Evolutionary conservation across 768 basidiomycete species (phyloP).

Genomic region (Sarcodon sp.): DNA sequence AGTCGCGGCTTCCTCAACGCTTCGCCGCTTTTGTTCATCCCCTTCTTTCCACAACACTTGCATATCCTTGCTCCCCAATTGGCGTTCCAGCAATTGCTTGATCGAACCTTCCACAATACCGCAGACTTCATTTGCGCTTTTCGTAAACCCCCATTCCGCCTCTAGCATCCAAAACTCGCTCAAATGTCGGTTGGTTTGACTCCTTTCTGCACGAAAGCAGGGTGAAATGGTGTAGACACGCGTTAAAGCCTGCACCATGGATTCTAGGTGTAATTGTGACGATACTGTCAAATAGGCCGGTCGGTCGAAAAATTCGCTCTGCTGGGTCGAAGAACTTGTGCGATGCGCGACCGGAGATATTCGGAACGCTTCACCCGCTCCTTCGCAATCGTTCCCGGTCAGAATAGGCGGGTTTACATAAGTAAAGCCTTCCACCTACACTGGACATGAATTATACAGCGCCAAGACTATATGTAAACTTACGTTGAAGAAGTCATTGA

Average conservation of each 20-base stretch:
- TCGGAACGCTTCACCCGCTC: constrained; percentile 86
- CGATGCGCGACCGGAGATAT: constrained; percentile 28
- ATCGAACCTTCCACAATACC: constrained; percentile 41
- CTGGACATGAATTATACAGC: neutral
- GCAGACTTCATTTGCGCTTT: constrained; percentile 35
- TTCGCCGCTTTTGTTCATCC: constrained; percentile 19
- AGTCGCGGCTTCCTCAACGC: constrained; percentile 20
- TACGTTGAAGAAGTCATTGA: constrained; percentile 67
- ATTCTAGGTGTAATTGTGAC: constrained; percentile 91
- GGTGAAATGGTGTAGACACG: constrained; percentile 90
- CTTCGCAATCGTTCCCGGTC: constrained; percentile 90
- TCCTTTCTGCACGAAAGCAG: constrained; percentile 88
- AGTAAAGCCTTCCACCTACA: constrained; percentile 63
- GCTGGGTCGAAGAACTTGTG: constrained; percentile 7
- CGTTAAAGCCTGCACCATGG: constrained; percentile 61
- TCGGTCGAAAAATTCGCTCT: constrained; percentile 56
- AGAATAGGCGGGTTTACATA: constrained; percentile 79
- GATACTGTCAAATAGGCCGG: constrained; percentile 88
- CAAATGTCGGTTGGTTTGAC: constrained; percentile 81
- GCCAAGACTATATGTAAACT: constrained; percentile 9
- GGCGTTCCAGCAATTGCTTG: constrained; percentile 23
- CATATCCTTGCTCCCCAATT: constrained; percentile 20
- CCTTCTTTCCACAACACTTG: constrained; percentile 26
- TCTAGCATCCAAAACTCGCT: constrained; percentile 99
- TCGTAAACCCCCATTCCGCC: constrained; percentile 72